Evolutionary conservation across 139 green algal genomes (phyloP), one percentile per base, ranked within the genome.

Genomic region (Chlamydomonas applanata): DNA sequence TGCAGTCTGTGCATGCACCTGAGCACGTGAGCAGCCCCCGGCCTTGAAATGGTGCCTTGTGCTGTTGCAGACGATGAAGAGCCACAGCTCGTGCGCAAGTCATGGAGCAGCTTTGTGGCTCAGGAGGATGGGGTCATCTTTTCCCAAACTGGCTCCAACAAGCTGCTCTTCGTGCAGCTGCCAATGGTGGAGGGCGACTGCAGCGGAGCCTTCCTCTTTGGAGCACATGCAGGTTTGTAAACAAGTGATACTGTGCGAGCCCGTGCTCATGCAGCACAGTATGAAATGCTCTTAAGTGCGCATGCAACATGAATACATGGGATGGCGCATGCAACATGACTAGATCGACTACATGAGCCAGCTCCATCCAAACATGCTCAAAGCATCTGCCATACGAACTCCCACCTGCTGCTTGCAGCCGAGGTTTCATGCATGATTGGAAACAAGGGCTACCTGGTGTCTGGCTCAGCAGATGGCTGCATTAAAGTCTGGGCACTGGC

Each of bases 131-230:
- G 75, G 3, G 24, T 81, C 45, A 27, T 81, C 32, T 60, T 73
- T n/a, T 20, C 25, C 20, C 69, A 76, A 17, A 2, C 13, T 20
- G 52, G 49, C 5, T 81, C 75, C 1, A 45, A n/a, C 40, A 66
- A 65, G 20, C 64, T 81, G 30, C 69, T 81, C 3, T 81, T 73
- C 24, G 75, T 65, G 19, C 75, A 76, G 69, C 61, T 81, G 69
- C 75, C 75, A 27, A 29, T 44, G 29, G 49, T 32, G 9, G 69
- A 66, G 34, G 75, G 75, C 25, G 75, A 81, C 68, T 40, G 13
- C 9, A 67, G 69, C 0, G 25, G 60, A 7, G 75, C 70, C 4
- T 81, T 73, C 61, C 61, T 76, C 0, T 81, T 81, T 60, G 75
- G 75, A 7, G 2, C 59, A 16, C 75, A 81, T 27, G 54, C 70